phyloP scores from a whole-genome alignment of 257 asterid species.

The Plantago elongata region DNA sequence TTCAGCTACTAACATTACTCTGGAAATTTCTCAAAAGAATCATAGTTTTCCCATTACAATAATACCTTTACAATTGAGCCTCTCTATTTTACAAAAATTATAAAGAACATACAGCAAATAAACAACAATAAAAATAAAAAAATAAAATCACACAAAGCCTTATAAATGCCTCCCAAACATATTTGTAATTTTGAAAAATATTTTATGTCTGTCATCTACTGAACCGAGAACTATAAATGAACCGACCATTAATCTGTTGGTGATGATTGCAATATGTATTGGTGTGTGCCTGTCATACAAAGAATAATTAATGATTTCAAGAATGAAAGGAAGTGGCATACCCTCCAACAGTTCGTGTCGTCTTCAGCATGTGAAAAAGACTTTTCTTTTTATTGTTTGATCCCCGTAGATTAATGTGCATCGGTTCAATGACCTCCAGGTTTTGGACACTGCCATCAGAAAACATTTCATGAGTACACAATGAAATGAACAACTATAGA shows the following conservation, averaged over 20 bases:
- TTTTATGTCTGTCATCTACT: neutral
- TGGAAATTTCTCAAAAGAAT: constrained; percentile 8
- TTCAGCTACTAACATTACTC: constrained; percentile 15
- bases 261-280: constrained; percentile 15
- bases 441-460: constrained; percentile 77
- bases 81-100: neutral
- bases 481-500: constrained; percentile 7
- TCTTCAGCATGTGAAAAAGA: constrained; percentile 91
- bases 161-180: constrained; percentile 10
- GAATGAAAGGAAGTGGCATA: constrained; percentile 32
- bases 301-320: constrained; percentile 19
- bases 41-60: neutral
- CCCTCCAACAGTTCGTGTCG: constrained; percentile 97
- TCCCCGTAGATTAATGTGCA: constrained; percentile 73
- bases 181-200: constrained; percentile 4
- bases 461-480: constrained; percentile 13
- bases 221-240: constrained; percentile 8
- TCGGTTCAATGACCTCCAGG: constrained; percentile 90
- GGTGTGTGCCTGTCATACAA: constrained; percentile 13
- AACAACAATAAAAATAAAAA: constrained; percentile 3
- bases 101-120: constrained; percentile 1
- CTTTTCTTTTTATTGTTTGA: constrained; percentile 80
- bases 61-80: neutral
- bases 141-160: neutral
- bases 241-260: constrained; percentile 11